Evolutionary conservation across 495 filamentous ascomycete genomes (phyloP).

Genomic region (Podospora conica): DNA sequence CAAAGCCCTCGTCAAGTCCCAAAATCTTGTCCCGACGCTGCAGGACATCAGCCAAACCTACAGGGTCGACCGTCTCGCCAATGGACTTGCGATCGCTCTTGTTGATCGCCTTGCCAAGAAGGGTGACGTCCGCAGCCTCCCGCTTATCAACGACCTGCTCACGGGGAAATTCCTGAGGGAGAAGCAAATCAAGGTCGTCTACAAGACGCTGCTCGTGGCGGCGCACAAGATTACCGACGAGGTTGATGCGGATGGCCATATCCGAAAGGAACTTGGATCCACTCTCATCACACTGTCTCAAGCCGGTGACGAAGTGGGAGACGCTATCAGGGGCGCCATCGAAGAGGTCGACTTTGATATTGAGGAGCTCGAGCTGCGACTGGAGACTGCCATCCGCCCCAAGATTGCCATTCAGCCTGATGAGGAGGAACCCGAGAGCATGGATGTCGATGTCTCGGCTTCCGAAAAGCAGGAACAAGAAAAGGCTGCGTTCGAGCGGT

Average conservation of each 20-base stretch:
- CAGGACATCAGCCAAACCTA: slow-evolving; percentile 57
- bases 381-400: slow-evolving; percentile 58
- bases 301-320: slow-evolving; percentile 45
- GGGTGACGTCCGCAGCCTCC: slow-evolving; percentile 50
- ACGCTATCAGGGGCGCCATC: slow-evolving; percentile 53
- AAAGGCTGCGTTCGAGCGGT: slow-evolving; percentile 16
- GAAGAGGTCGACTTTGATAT: slow-evolving; percentile 58
- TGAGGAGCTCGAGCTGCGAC: slow-evolving; percentile 60
- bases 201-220: slow-evolving; percentile 54
- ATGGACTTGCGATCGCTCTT: slow-evolving; percentile 63
- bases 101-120: slow-evolving; percentile 58
- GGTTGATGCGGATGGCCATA: slow-evolving; percentile 39
- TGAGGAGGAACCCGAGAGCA: slow-evolving; percentile 51
- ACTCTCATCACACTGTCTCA: slow-evolving; percentile 57
- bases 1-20: slow-evolving; percentile 60
- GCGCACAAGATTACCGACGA: slow-evolving; percentile 48
- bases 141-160: slow-evolving; percentile 55
- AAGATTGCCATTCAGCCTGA: slow-evolving; percentile 29
- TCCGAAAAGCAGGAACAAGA: slow-evolving; percentile 14
- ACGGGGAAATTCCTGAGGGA: slow-evolving; percentile 54
- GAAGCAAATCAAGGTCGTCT: slow-evolving; percentile 52
- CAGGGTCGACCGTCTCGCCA: slow-evolving; percentile 63
- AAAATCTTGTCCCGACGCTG: slow-evolving; percentile 52
- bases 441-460: slow-evolving; percentile 26
- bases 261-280: slow-evolving; percentile 57